Conservation (phyloP, 306 rosid species). For the Vicia villosa region DNA sequence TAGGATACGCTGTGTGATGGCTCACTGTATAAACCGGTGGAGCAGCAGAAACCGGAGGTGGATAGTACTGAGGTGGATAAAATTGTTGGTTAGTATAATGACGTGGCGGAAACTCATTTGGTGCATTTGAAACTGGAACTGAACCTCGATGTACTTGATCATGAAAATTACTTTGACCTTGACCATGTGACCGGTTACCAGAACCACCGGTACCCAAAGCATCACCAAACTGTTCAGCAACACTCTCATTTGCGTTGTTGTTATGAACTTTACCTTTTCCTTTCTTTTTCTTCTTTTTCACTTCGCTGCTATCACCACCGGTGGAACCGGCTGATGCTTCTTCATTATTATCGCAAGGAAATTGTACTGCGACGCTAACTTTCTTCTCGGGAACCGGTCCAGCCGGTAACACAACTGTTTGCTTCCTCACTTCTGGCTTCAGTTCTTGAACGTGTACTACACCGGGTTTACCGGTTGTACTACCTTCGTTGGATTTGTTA, state of each 20-base stretch:
- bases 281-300: slow-evolving; percentile 77
- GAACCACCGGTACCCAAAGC: slow-evolving; percentile 42
- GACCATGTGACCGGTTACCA: slow-evolving; percentile 33
- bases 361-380: slow-evolving; percentile 46
- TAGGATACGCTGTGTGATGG: slow-evolving; percentile 56
- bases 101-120: slow-evolving; percentile 53
- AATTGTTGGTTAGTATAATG: slow-evolving; percentile 32
- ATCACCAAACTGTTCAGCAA: slow-evolving; percentile 28
- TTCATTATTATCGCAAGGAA: slow-evolving; percentile 27
- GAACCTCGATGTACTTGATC: background rate
- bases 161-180: slow-evolving; percentile 16
- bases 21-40: slow-evolving; percentile 47
- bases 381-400: slow-evolving; percentile 44
- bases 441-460: slow-evolving; percentile 51
- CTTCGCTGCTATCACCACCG: slow-evolving; percentile 41
- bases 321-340: slow-evolving; percentile 24
- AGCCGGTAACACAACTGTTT: slow-evolving; percentile 44
- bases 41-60: slow-evolving; percentile 23
- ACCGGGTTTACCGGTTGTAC: slow-evolving; percentile 40
- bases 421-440: slow-evolving; percentile 46
- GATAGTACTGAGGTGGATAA: slow-evolving; percentile 43
- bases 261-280: slow-evolving; percentile 53
- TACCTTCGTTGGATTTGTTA: slow-evolving; percentile 31
- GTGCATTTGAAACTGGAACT: slow-evolving; percentile 10
- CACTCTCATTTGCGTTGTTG: slow-evolving; percentile 13